Percentiles rank a stretch among this genome's conserved stretches.
Conservation (phyloP, 2,329 filamentous ascomycete genomes). For the Fusarium sp. region DNA sequence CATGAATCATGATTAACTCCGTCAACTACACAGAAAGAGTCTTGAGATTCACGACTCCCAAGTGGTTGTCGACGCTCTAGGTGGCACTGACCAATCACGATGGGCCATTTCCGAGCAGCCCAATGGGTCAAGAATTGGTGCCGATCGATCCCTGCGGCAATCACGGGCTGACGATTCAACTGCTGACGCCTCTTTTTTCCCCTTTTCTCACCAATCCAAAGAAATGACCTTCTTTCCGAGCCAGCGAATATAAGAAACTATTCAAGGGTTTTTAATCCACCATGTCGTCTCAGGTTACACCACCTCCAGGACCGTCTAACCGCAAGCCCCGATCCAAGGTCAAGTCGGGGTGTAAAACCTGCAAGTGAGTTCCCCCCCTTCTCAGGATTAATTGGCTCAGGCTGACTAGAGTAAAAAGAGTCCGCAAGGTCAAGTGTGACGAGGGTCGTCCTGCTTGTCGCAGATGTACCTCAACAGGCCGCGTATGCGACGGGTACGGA, state of each 20-base stretch:
- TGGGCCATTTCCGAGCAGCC: constrained; percentile 32
- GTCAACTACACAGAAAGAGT: background rate
- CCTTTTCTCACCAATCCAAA: constrained; percentile 17
- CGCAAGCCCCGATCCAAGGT: constrained; percentile 28
- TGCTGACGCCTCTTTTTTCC: background rate
- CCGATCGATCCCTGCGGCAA: background rate
- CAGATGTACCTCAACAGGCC: constrained; percentile 34
- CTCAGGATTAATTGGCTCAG: background rate
- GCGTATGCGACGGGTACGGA: constrained; percentile 35
- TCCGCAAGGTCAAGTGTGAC: constrained; percentile 34
- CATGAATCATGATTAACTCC: background rate
- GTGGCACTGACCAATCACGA: constrained; percentile 29
- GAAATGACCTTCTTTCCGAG: constrained; percentile 36
- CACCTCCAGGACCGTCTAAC: background rate
- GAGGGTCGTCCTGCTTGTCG: constrained; percentile 32
- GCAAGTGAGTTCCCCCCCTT: constrained; percentile 30
- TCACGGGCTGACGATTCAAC: background rate
- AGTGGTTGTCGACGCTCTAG: background rate
- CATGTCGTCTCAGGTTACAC: background rate
- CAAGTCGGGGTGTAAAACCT: constrained; percentile 36
- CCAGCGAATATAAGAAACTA: constrained; percentile 18
- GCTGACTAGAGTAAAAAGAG: background rate
- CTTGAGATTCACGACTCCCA: background rate
- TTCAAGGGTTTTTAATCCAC: background rate
- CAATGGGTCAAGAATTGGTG: constrained; percentile 18